Evolutionary conservation across 1,139 yeast species (phyloP).

Genomic region (Suhomyces coccinellae): DNA sequence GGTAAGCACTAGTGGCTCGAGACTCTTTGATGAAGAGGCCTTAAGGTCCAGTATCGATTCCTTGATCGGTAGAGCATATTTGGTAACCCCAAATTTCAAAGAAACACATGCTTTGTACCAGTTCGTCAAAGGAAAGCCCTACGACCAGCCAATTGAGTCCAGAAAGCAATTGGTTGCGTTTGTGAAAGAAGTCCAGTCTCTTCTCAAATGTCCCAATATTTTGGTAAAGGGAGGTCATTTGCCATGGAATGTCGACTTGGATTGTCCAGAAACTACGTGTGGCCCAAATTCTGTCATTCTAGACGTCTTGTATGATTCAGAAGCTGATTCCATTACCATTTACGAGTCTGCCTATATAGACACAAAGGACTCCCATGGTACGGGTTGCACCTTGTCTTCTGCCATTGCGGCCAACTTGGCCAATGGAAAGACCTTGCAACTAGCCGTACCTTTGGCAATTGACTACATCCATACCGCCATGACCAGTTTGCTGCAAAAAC

Average conservation of each 20-base stretch:
- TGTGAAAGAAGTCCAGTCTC: conserved; percentile 43
- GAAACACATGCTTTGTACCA: conserved; percentile 56
- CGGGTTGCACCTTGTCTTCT: conserved; percentile 88
- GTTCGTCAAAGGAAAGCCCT: conserved; percentile 18
- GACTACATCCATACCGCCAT: conserved; percentile 71
- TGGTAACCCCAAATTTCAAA: conserved; percentile 73
- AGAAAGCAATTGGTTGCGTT: conserved; percentile 41
- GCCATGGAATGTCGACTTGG: conserved; percentile 43
- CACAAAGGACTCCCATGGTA: conserved; percentile 74
- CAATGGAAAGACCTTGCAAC: conserved; percentile 41
- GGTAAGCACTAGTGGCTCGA: conserved; percentile 75
- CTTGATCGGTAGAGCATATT: conserved; percentile 56
- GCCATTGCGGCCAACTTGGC: conserved; percentile 79
- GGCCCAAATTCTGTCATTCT: conserved; percentile 34
- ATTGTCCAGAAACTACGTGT: conserved; percentile 17
- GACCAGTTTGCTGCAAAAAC: conserved; percentile 25
- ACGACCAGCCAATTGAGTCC: conserved; percentile 13
- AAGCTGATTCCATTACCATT: conserved; percentile 35
- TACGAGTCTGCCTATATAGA: conserved; percentile 52
- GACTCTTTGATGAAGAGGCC: conserved; percentile 51
- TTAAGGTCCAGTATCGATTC: conserved; percentile 43
- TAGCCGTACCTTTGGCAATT: conserved; percentile 57
- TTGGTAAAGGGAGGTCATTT: conserved; percentile 83
- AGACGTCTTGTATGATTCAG: conserved; percentile 62
- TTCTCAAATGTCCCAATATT: conserved; percentile 52